These are phyloP conservation scores for Delitschia confertaspora DNA, from an alignment of 495 filamentous ascomycete species.

Conservation along the genomic window DNA sequence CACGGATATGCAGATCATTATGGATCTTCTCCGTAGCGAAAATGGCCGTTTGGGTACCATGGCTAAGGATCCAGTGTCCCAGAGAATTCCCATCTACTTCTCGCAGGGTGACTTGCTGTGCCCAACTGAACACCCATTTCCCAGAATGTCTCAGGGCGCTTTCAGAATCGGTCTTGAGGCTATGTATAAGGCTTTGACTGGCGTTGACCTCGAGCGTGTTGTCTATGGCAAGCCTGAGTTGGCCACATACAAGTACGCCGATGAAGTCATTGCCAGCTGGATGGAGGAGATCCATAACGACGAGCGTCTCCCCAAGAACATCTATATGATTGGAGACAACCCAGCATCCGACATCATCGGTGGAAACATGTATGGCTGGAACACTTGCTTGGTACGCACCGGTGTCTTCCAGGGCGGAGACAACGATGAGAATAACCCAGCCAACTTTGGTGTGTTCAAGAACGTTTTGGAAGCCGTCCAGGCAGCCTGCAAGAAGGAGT, in stretches of 20 bases:
- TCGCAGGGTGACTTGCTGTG: slow-evolving; percentile 66
- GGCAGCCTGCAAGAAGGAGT: slow-evolving; percentile 30
- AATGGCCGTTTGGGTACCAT: slow-evolving; percentile 59
- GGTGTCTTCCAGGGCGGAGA: slow-evolving; percentile 50
- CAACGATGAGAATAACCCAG: slow-evolving; percentile 33
- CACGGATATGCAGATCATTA: slow-evolving; percentile 76
- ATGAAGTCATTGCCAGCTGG: slow-evolving; percentile 65
- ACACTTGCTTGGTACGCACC: slow-evolving; percentile 59
- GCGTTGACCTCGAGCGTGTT: slow-evolving; percentile 68
- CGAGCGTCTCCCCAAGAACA: slow-evolving; percentile 57
- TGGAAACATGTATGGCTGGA: slow-evolving; percentile 77
- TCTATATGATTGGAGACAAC: slow-evolving; percentile 81
- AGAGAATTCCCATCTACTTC: slow-evolving; percentile 69
- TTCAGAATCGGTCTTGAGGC: slow-evolving; percentile 72
- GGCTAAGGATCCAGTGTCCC: slow-evolving; percentile 56
- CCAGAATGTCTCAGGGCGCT: slow-evolving; percentile 64
- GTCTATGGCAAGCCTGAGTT: slow-evolving; percentile 76
- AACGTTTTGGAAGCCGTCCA: slow-evolving; percentile 32
- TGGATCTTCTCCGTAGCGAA: slow-evolving; percentile 69
- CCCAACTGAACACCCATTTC: slow-evolving; percentile 65
- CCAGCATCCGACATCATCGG: slow-evolving; percentile 70
- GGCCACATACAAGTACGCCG: slow-evolving; percentile 74
- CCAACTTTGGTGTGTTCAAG: slow-evolving; percentile 32
- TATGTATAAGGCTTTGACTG: slow-evolving; percentile 68
- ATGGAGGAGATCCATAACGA: slow-evolving; percentile 70